These are phyloP conservation scores for Canariomyces notabilis DNA, from an alignment of 2,329 filamentous ascomycete species.

Conservation along the genomic window DNA sequence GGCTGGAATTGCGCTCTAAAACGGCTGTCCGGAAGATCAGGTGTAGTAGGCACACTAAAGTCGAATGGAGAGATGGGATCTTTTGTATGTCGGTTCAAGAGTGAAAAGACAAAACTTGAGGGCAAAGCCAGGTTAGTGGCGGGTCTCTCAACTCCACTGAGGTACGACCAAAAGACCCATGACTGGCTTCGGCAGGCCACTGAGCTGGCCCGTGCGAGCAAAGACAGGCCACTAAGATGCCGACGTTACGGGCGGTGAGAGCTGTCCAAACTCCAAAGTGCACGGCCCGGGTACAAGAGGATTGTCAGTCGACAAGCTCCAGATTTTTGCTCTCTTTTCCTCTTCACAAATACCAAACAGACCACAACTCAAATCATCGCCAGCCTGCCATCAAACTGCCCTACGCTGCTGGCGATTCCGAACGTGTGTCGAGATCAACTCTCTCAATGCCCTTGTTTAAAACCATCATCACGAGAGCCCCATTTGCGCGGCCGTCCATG, in stretches of 20 bases:
- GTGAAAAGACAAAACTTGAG: slow-evolving; percentile 27
- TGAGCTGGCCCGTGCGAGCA: neutral
- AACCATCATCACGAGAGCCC: slow-evolving; percentile 66
- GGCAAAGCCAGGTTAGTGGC: slow-evolving; percentile 21
- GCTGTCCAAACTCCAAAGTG: slow-evolving; percentile 17
- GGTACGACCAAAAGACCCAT: slow-evolving; percentile 16
- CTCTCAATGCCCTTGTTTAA: slow-evolving; percentile 53
- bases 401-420: slow-evolving; percentile 46
- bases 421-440: slow-evolving; percentile 55
- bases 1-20: slow-evolving; percentile 9
- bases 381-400: slow-evolving; percentile 32
- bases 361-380: slow-evolving; percentile 35
- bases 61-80: slow-evolving; percentile 17
- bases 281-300: slow-evolving; percentile 12
- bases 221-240: neutral
- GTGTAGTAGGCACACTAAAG: too few species aligned
- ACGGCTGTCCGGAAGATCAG: slow-evolving; percentile 1
- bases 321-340: slow-evolving; percentile 16
- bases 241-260: slow-evolving; percentile 25
- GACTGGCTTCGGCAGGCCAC: slow-evolving; percentile 17
- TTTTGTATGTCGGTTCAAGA: slow-evolving; percentile 20
- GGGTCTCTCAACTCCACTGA: slow-evolving; percentile 22
- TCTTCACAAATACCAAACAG: slow-evolving; percentile 23
- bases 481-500: slow-evolving; percentile 56
- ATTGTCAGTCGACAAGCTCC: slow-evolving; percentile 13